These are phyloP conservation scores for Colletotrichum euphorbiae DNA, from an alignment of 2,329 filamentous ascomycete genomes.

Conservation along the genomic window DNA sequence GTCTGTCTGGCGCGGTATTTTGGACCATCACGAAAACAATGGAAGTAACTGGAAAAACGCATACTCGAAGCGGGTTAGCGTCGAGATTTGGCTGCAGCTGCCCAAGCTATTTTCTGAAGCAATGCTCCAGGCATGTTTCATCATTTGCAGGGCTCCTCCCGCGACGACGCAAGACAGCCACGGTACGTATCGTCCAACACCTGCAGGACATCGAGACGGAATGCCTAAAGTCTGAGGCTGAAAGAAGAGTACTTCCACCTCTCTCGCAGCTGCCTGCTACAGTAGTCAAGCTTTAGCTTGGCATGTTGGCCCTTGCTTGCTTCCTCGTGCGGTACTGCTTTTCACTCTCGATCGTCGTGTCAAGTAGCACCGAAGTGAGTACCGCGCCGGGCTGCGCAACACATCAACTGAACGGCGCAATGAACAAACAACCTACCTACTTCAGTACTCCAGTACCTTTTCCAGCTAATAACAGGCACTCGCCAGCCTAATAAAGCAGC, in stretches of 20 bases:
- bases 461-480: background rate
- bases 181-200: background rate
- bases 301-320: background rate
- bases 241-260: background rate
- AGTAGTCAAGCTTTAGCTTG: constrained; percentile 25
- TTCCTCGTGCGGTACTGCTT: constrained; percentile 2
- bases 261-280: constrained; percentile 8
- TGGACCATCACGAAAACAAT: constrained; percentile 24
- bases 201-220: background rate
- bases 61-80: constrained; percentile 46
- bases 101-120: constrained; percentile 58
- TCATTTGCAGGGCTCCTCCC: constrained; percentile 48
- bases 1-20: constrained; percentile 8
- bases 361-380: constrained; percentile 17
- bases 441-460: too few relatives aligned
- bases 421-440: too few relatives aligned
- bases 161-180: constrained; percentile 27
- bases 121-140: constrained; percentile 65
- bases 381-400: constrained; percentile 26
- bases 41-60: background rate
- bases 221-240: constrained; percentile 12
- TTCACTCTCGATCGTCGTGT: constrained; percentile 2
- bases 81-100: constrained; percentile 49
- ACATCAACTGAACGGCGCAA: too few relatives aligned
- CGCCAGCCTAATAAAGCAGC: background rate